Conservation (phyloP, 371 early-diverging fungal species). For the Saksenaea vasiformis region DNA sequence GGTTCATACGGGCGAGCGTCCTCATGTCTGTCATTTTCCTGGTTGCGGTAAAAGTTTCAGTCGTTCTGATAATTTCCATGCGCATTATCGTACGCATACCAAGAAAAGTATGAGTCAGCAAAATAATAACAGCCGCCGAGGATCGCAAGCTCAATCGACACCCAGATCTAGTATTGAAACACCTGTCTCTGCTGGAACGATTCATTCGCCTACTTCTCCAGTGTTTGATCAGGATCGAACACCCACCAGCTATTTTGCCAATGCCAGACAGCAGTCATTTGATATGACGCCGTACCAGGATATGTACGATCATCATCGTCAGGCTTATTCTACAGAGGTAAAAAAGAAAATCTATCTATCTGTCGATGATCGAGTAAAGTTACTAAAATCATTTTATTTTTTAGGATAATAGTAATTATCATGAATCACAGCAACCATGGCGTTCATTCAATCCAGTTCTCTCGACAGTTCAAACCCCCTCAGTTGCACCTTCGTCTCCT, state of each 20-base stretch:
- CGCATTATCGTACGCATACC: constrained; percentile 44
- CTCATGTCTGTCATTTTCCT: constrained; percentile 66
- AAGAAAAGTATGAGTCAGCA: constrained; percentile 14
- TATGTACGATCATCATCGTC: constrained; percentile 22
- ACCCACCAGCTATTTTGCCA: constrained; percentile 19
- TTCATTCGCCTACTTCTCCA: constrained; percentile 12
- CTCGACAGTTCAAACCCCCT: background rate
- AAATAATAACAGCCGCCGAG: constrained; percentile 14
- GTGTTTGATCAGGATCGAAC: constrained; percentile 19
- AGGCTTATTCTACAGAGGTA: constrained; percentile 17
- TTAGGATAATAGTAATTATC: constrained; percentile 8
- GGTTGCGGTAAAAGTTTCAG: constrained; percentile 78
- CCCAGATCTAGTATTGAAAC: constrained; percentile 10
- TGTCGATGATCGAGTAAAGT: background rate
- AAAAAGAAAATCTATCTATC: background rate
- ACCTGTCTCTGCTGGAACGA: constrained; percentile 10
- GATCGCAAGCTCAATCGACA: background rate
- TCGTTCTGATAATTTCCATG: constrained; percentile 75
- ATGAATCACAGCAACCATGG: constrained; percentile 11
- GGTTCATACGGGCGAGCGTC: constrained; percentile 68
- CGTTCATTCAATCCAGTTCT: background rate
- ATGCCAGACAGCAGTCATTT: constrained; percentile 18
- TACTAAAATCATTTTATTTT: background rate
- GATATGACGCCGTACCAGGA: constrained; percentile 23
- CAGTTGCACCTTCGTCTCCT: constrained; percentile 9